Evolutionary conservation across 108 stramenopile species (phyloP).

Genomic region (Pseudonitzschia delicatissima): DNA sequence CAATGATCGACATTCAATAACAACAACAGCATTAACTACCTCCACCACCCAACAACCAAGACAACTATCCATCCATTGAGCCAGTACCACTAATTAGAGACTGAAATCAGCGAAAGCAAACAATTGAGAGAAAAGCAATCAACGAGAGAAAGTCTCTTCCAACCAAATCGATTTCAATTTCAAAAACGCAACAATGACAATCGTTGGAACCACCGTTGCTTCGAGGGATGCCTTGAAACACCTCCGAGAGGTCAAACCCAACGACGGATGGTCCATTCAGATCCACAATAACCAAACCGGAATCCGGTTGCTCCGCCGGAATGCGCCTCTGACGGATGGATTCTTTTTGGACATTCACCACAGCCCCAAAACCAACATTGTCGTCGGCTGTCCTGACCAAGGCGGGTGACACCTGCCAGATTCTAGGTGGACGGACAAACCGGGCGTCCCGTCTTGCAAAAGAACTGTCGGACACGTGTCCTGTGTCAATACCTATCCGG

Average conservation of each 20-base stretch:
- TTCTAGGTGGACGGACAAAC: constrained; percentile 19
- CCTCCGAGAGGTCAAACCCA: constrained; percentile 46
- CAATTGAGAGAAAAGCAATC: no score
- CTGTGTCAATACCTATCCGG: not conserved
- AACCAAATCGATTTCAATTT: no score
- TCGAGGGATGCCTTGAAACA: constrained; percentile 45
- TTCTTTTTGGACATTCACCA: constrained; percentile 32
- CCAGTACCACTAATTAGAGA: no score
- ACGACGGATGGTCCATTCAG: constrained; percentile 59
- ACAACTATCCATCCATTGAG: no score
- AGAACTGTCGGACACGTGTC: not conserved
- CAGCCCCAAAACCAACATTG: constrained; percentile 8
- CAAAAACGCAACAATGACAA: constrained; percentile 3
- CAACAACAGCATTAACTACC: no score
- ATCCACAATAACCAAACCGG: not conserved
- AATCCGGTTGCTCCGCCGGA: constrained; percentile 45
- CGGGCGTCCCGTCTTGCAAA: constrained; percentile 12
- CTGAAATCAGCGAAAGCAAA: no score
- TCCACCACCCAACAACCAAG: no score
- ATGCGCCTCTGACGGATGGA: constrained; percentile 32
- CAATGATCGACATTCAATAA: no score
- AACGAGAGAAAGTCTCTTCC: no score
- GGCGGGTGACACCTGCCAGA: constrained; percentile 21
- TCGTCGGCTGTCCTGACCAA: constrained; percentile 30
- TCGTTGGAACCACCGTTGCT: not conserved